A percentile compares a stretch with the other conserved stretches of the same genome.
Evolutionary conservation across 192 early-diverging fungal species (phyloP).

Genomic region (Podila epigama): DNA sequence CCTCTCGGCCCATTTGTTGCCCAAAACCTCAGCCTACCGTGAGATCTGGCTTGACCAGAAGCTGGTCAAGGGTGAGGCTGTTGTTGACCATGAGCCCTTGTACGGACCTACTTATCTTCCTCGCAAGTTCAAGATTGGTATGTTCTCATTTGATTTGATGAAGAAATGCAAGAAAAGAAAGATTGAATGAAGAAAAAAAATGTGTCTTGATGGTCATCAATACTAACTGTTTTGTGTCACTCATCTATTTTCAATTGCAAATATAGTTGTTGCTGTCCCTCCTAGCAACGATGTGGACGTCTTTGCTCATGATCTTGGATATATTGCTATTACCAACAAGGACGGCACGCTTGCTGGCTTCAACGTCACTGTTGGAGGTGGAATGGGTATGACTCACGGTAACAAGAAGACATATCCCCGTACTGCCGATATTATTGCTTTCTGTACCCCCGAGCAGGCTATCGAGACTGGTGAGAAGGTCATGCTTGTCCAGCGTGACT

Average conservation of each 20-base stretch:
- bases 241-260: not conserved
- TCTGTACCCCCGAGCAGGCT: constrained; percentile 78
- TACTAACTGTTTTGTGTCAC: not conserved
- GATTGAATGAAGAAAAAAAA: too few relatives aligned
- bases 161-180: too few relatives aligned
- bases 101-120: constrained; percentile 94
- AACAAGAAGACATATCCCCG: constrained; percentile 98
- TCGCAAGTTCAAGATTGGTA: constrained; percentile 95
- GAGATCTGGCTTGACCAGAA: constrained; percentile 98
- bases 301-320: constrained; percentile 95
- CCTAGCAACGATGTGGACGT: constrained; percentile 98
- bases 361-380: constrained; percentile 95
- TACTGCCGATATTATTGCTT: constrained; percentile 81
- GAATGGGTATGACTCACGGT: constrained; percentile 98
- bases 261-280: constrained; percentile 87
- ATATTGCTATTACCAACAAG: constrained; percentile 86
- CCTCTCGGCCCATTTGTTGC: constrained; percentile 82
- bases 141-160: not conserved
- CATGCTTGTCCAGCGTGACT: constrained; percentile 92
- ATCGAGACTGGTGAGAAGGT: constrained; percentile 89
- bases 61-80: constrained; percentile 79
- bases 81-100: constrained; percentile 88
- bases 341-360: constrained; percentile 82
- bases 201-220: not conserved
- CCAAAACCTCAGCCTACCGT: constrained; percentile 90